These are phyloP conservation scores for Kwoniella botswanensis DNA, from an alignment of 768 basidiomycete genomes.

Conservation along the genomic window DNA sequence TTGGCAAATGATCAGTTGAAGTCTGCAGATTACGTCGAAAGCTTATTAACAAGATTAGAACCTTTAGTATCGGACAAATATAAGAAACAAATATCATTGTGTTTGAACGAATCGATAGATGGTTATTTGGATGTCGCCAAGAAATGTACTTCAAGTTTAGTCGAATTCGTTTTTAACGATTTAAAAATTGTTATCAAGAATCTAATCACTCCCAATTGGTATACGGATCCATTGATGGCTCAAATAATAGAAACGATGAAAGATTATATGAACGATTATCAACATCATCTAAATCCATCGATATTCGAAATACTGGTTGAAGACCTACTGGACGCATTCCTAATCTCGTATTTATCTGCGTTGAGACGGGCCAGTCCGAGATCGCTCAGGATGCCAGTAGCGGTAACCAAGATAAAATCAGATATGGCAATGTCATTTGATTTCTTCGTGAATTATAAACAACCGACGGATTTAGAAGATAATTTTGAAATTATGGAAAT, in stretches of 20 bases:
- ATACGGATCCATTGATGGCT: constrained; percentile 75
- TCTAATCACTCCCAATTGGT: constrained; percentile 83
- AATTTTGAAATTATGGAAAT: constrained; percentile 86
- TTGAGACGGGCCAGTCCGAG: constrained; percentile 74
- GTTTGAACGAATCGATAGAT: constrained; percentile 93
- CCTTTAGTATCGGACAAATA: constrained; percentile 93
- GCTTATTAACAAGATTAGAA: constrained; percentile 81
- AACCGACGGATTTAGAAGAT: constrained; percentile 75
- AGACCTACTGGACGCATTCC: constrained; percentile 86
- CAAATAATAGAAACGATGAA: constrained; percentile 94
- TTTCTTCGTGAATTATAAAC: constrained; percentile 81
- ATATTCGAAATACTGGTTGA: constrained; percentile 90
- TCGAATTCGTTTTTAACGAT: constrained; percentile 94
- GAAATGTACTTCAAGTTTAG: constrained; percentile 91
- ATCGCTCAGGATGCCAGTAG: constrained; percentile 79
- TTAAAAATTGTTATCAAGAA: constrained; percentile 82
- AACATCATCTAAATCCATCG: constrained; percentile 84
- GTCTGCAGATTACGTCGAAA: constrained; percentile 90
- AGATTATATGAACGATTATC: constrained; percentile 96
- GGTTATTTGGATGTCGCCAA: constrained; percentile 98
- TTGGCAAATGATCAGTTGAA: constrained; percentile 98
- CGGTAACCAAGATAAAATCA: constrained; percentile 78
- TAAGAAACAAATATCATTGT: constrained; percentile 75
- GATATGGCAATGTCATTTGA: constrained; percentile 78
- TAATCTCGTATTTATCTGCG: constrained; percentile 86